Conservation (phyloP, 2,329 filamentous ascomycete species). For the Ceratocystis albifundus region DNA sequence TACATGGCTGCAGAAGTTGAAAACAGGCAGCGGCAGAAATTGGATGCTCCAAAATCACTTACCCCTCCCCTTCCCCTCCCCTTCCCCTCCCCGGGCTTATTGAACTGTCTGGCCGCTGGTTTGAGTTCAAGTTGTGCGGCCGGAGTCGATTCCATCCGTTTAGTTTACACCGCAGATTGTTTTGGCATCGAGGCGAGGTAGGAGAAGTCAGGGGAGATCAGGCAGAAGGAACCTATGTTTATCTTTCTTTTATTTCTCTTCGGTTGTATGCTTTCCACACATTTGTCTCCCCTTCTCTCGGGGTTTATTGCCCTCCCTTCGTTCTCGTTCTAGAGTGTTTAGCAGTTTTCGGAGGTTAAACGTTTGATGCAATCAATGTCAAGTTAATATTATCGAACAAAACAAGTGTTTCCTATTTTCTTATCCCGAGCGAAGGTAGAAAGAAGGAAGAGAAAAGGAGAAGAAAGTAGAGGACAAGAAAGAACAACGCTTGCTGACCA, state of each 20-base stretch:
- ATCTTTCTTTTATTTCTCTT: neutral
- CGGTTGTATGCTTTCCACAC: neutral
- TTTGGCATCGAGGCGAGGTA: constrained; percentile 4
- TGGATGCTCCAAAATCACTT: neutral
- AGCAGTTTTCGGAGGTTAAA: neutral
- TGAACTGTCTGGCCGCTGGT: neutral
- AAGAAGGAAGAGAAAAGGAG: neutral
- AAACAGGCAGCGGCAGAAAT: too few relatives aligned
- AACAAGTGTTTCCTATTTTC: neutral
- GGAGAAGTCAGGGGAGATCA: neutral
- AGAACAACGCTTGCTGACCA: neutral
- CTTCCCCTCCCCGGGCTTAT: neutral
- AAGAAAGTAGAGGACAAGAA: neutral
- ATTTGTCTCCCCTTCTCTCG: neutral
- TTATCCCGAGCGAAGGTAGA: neutral
- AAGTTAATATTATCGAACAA: neutral
- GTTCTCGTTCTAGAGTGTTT: constrained; percentile 4
- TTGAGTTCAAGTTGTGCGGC: constrained; percentile 8
- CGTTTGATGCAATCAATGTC: neutral
- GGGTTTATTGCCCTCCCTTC: neutral
- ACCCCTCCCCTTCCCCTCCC: neutral
- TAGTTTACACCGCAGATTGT: constrained; percentile 7
- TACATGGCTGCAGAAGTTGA: too few relatives aligned
- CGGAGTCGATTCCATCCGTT: constrained; percentile 2
- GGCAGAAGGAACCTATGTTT: neutral